A percentile compares a stretch with the other conserved stretches of the same genome.
Evolutionary conservation across 192 early-diverging fungal species (phyloP).

Genomic region (Borealophlyctis nickersoniae): DNA sequence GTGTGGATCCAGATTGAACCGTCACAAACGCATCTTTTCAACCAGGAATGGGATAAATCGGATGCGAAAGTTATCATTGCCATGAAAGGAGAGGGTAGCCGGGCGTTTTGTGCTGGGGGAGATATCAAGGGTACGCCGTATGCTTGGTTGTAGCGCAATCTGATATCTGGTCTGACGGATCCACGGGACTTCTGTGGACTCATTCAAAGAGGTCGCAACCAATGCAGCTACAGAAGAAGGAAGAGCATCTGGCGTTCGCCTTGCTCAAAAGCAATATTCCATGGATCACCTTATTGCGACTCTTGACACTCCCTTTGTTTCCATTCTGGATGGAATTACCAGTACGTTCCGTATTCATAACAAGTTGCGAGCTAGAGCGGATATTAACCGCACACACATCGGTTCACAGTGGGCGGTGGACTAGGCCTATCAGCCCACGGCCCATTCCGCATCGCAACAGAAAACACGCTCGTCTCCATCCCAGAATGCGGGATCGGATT

Average conservation of each 20-base stretch:
- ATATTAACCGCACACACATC: neutral
- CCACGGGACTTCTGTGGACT: slow-evolving; percentile 2
- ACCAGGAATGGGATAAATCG: slow-evolving; percentile 80
- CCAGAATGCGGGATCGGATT: slow-evolving; percentile 96
- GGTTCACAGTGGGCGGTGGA: slow-evolving; percentile 98
- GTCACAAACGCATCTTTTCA: neutral
- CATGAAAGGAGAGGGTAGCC: slow-evolving; percentile 61
- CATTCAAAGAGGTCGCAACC: slow-evolving; percentile 8
- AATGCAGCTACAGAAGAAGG: slow-evolving; percentile 29
- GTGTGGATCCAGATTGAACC: neutral
- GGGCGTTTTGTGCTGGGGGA: slow-evolving; percentile 87
- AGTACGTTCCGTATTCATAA: slow-evolving; percentile 27
- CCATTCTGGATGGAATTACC: slow-evolving; percentile 74
- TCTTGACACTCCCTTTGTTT: slow-evolving; percentile 80
- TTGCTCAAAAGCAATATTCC: slow-evolving; percentile 94
- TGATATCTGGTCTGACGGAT: too few relatives aligned
- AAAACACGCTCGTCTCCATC: slow-evolving; percentile 95
- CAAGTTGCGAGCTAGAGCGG: neutral
- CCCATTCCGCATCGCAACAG: slow-evolving; percentile 94
- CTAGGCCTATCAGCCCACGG: slow-evolving; percentile 93
- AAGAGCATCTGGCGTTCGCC: slow-evolving; percentile 49
- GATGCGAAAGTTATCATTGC: slow-evolving; percentile 86
- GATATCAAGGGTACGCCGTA: slow-evolving; percentile 47
- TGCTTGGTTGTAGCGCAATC: too few relatives aligned
- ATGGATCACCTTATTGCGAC: slow-evolving; percentile 92